Base-by-base conservation (phyloP, 202 grass and related monocot genomes). In the Zoysia matrella region DNA sequence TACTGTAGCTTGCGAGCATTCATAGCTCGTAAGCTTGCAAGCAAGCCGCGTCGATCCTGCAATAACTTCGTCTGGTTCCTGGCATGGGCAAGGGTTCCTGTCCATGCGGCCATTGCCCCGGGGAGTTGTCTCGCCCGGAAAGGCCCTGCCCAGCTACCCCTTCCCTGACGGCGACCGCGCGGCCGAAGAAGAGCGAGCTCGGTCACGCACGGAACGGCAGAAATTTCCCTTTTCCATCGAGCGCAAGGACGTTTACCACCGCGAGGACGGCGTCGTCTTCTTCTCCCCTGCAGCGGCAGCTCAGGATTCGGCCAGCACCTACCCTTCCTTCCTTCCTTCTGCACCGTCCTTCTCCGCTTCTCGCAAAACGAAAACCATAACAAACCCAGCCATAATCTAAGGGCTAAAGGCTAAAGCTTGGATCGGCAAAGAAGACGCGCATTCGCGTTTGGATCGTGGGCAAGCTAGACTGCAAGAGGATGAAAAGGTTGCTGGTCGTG, bases 81-180 rank as follows among this genome's bases (percentile, higher is more conserved):
- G 22, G 22, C 22, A 30, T 30, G 22, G 22, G 22, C 22, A 30
- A 30, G 22, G 22, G 22, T 30, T 30, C 22, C 22, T 30, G 22
- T 30, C 22, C 22, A 30, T 30, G 22, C 22, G 64, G 30, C 61
- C 68, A 14, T 49, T 58, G 73, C 22, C 74, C 70, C 40, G 7
- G 76, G 47, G 8, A 48, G 8, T 36, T 84, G 86, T 75, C 81
- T 80, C 11, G 70, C 42, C 81, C 3, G 6, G 67, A 82, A 85
- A 89, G 87, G 40, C 1, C 52, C 65, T 82, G 72, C 67, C 72
- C 62, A 89, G 60, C 82, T 85, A 67, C 74, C 76, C 12, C 3
- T 60, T 22, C 36, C 48, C 48, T 54, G 73, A 77, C 42, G 73
- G 66, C 58, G 60, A 83, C 73, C 51, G 12, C 49, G 65, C 47